Evolutionary conservation across 495 filamentous ascomycete genomes (phyloP).

Genomic region (Alectoria sarmentosa): DNA sequence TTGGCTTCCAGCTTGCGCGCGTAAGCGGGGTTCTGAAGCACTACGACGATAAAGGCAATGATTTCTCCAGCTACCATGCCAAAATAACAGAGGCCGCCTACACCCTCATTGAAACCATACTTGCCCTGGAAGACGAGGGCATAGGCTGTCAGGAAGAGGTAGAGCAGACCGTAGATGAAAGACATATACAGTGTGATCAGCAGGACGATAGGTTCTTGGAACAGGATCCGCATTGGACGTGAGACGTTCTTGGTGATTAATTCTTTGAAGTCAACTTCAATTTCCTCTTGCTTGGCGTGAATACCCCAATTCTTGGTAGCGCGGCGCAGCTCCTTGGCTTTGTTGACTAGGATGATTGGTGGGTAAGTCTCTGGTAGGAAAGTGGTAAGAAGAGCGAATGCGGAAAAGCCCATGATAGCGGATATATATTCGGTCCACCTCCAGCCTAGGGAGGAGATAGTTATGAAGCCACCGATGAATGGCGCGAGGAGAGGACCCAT

Average conservation of each 20-base stretch:
- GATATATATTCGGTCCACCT: constrained; percentile 44
- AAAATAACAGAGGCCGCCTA: constrained; percentile 53
- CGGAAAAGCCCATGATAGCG: constrained; percentile 32
- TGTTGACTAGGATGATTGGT: constrained; percentile 47
- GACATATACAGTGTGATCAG: constrained; percentile 36
- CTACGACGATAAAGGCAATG: constrained; percentile 37
- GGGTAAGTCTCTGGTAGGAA: constrained; percentile 56
- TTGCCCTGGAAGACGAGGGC: constrained; percentile 49
- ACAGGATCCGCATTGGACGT: constrained; percentile 54
- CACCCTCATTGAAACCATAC: constrained; percentile 36
- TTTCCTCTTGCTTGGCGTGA: constrained; percentile 52
- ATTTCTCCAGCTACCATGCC: constrained; percentile 50
- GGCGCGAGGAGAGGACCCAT: constrained; percentile 43
- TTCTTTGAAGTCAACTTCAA: constrained; percentile 38
- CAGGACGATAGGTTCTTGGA: constrained; percentile 54
- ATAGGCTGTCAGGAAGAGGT: constrained; percentile 56
- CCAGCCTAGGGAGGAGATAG: constrained; percentile 38
- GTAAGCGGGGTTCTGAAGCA: constrained; percentile 45
- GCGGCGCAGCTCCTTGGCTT: constrained; percentile 49
- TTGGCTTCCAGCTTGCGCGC: constrained; percentile 41
- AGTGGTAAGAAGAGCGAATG: constrained; percentile 44
- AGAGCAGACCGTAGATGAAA: constrained; percentile 56
- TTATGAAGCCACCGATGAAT: constrained; percentile 43
- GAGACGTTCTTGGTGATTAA: constrained; percentile 47
- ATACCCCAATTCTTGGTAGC: constrained; percentile 57